Percentiles rank a stretch among this genome's conserved stretches.
Evolutionary conservation across 495 filamentous ascomycete genomes (phyloP).

Genomic region (Podospora sp.): DNA sequence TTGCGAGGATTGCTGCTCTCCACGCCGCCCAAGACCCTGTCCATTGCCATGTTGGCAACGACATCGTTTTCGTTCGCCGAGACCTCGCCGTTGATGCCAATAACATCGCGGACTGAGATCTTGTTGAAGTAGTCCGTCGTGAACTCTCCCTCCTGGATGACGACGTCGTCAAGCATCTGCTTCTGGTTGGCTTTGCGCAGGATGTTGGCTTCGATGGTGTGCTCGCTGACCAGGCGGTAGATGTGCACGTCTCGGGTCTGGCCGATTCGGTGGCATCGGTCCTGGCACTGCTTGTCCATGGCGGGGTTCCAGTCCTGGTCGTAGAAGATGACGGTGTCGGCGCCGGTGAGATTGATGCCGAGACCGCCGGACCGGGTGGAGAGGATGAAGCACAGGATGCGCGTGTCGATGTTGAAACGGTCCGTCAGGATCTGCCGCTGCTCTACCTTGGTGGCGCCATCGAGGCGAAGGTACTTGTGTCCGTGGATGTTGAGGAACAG

Average conservation of each 20-base stretch:
- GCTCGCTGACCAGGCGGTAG: conserved; percentile 94
- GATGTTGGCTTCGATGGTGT: conserved; percentile 99
- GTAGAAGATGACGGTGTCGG: conserved; percentile 99
- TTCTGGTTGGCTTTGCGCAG: conserved; percentile 96
- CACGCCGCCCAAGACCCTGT: conserved; percentile 72
- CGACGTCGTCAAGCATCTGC: conserved; percentile 94
- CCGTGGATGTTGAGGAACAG: conserved; percentile 98
- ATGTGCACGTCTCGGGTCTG: conserved; percentile 98
- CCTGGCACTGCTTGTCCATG: conserved; percentile 99
- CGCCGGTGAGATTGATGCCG: conserved; percentile 95
- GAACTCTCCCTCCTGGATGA: conserved; percentile 98
- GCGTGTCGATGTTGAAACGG: conserved; percentile 91
- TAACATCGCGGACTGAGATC: conserved; percentile 68
- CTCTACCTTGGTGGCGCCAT: conserved; percentile 92
- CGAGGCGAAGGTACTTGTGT: conserved; percentile 84
- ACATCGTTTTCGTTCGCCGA: conserved; percentile 61
- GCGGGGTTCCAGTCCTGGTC: conserved; percentile 99
- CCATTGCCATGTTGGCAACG: conserved; percentile 79
- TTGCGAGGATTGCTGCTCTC: conserved; percentile 49
- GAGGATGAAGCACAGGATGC: conserved; percentile 93
- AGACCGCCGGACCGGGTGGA: conserved; percentile 93
- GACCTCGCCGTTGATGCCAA: conserved; percentile 61
- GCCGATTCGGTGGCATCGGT: conserved; percentile 95
- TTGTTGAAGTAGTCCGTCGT: conserved; percentile 97
- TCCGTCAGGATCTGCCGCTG: conserved; percentile 94